Percentiles rank a stretch among this genome's conserved stretches.
phyloP scores from a whole-genome alignment of 2,329 filamentous ascomycete species.

The Calonectria leucothoes region DNA sequence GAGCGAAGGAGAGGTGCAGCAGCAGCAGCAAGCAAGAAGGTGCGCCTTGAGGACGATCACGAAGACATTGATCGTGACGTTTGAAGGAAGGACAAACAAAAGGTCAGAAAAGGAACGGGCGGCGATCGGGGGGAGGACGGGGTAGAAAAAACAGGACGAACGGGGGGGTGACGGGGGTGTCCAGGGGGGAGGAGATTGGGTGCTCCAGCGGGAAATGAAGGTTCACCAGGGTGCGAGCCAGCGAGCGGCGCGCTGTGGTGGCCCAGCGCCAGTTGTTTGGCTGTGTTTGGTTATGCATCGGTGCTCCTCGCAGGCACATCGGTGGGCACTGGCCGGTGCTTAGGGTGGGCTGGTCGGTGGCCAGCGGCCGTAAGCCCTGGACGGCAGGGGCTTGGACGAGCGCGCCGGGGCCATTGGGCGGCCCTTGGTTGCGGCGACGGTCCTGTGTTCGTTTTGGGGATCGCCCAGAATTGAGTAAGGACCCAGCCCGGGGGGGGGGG shows the following conservation, averaged over 20 bases:
- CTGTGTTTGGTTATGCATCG: slow-evolving; percentile 2
- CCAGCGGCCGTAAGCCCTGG: slow-evolving; percentile 2
- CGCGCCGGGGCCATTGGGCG: slow-evolving; percentile 7
- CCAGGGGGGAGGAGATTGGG: slow-evolving; percentile 27
- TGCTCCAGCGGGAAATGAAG: slow-evolving; percentile 37
- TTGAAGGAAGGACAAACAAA: slow-evolving; percentile 37
- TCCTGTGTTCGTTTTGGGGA: slow-evolving; percentile 16
- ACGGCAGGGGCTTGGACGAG: slow-evolving; percentile 14
- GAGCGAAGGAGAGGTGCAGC: slow-evolving; percentile 40
- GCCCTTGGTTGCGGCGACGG: slow-evolving; percentile 2
- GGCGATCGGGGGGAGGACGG: slow-evolving; percentile 30
- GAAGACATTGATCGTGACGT: slow-evolving; percentile 38
- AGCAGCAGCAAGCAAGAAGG: slow-evolving; percentile 36
- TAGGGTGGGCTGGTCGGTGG: not conserved
- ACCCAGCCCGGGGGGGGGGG: not conserved
- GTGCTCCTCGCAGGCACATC: not conserved
- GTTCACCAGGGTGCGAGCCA: slow-evolving; percentile 29
- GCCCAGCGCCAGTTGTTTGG: slow-evolving; percentile 10
- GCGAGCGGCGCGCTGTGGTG: not conserved
- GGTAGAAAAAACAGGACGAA: slow-evolving; percentile 29
- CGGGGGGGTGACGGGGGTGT: slow-evolving; percentile 21
- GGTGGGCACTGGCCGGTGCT: not conserved
- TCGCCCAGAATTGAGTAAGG: slow-evolving; percentile 25
- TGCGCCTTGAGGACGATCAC: slow-evolving; percentile 39
- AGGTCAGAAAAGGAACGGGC: slow-evolving; percentile 27